These are phyloP conservation scores for Nothophytophthora sp. DNA, from an alignment of 352 stramenopile species.

Conservation along the genomic window DNA sequence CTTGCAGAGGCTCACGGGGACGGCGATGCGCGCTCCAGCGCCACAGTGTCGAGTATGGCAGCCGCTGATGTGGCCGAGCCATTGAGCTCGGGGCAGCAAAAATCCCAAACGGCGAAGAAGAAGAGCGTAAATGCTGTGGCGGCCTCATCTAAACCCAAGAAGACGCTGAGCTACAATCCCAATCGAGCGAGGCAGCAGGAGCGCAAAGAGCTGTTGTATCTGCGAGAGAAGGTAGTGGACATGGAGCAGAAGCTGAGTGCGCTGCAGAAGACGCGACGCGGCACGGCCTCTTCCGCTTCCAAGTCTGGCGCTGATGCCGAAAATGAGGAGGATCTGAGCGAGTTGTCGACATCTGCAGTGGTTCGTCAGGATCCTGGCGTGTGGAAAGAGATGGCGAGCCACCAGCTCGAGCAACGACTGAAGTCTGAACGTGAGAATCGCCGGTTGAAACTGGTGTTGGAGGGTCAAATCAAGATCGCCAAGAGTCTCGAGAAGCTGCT, in stretches of 20 bases:
- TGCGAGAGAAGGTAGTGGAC: conserved; percentile 44
- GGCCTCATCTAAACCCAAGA: conserved; percentile 12
- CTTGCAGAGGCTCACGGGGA: too few relatives aligned
- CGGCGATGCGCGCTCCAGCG: too few relatives aligned
- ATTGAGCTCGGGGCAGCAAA: background rate
- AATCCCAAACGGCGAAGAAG: conserved; percentile 1
- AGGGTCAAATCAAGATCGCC: conserved; percentile 70
- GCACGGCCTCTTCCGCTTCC: background rate
- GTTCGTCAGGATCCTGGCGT: conserved; percentile 15
- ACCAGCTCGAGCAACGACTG: conserved; percentile 45
- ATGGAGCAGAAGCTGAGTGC: conserved; percentile 44
- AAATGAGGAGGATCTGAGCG: conserved; percentile 1
- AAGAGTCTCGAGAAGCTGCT: conserved; percentile 58
- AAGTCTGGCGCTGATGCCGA: background rate
- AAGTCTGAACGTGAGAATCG: conserved; percentile 64
- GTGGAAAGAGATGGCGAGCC: conserved; percentile 48
- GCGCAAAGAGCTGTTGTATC: conserved; percentile 41
- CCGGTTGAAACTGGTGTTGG: conserved; percentile 58
- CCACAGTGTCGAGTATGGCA: too few relatives aligned
- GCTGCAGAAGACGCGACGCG: conserved; percentile 23
- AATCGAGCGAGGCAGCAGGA: conserved; percentile 39
- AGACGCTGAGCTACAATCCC: conserved; percentile 35
- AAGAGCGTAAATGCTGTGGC: conserved; percentile 15
- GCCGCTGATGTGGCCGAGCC: background rate
- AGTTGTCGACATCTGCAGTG: background rate